Evolutionary conservation across 2,329 filamentous ascomycete genomes (phyloP), one percentile per base, ranked within the genome.

Genomic region (Colletotrichum caudatum): DNA sequence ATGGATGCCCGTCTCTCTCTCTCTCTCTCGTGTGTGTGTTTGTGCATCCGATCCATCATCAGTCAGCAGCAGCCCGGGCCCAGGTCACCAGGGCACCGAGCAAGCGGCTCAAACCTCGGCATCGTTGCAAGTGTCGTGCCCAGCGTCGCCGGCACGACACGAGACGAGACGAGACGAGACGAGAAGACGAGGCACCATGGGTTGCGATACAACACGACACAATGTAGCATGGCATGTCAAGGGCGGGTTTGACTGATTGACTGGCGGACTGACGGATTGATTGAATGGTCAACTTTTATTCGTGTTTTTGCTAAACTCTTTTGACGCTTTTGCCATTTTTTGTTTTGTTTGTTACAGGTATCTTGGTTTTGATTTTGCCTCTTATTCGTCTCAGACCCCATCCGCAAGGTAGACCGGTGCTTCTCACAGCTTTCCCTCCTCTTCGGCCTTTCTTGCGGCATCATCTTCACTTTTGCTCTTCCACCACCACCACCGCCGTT

Each of bases 281-380:
- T 71, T 71, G 57, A 71, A 68, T 68, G 58, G 58, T 64, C 66
- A 72, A 72, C 58, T 69, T 72, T 72, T 72, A 72, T 72, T 72
- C 54, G 51, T 69, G 60, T 56, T 72, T 72, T 69, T 69, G 60
- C 50, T 72, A 61, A 69, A 48, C 60, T 69, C 54, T 65, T 63
- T 72, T 60, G 69, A 72, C 66, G 65, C 56, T 72, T 72, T 72
- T 69, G 41, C 54, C 12, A 64, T 69, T 65, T 69, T 72, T 64
- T 64, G n/a, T n/a, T 46, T 8, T 2, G 1, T 44, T 5, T 6
- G 64, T 56, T n/a, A n/a, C n/a, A n/a, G n/a, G n/a, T n/a, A n/a
- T n/a, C n/a, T n/a, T n/a, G 69, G 64, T 63, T 64, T 68, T 69
- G 56, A 62, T 71, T 67, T 63, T 71, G 51, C 14, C n/a, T 56